Base-by-base conservation (phyloP, 768 basidiomycete species). In the Suillus clintonianus region DNA sequence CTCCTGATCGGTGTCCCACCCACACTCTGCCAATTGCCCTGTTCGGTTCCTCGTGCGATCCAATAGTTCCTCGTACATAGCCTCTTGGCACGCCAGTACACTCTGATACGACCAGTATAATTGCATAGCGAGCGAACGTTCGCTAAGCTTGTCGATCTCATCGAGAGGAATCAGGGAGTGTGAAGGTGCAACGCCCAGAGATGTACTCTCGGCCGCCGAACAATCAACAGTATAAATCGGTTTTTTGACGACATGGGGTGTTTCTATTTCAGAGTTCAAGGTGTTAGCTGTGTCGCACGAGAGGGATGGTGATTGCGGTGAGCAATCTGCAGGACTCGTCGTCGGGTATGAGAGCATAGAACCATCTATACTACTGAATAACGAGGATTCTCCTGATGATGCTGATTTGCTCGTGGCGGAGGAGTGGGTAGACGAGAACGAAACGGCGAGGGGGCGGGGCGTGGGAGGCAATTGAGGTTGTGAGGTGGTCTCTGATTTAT, bases 61-160 rank as follows among this genome's bases (percentile, higher is more conserved):
- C 66, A 83, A 83, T 56, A 91, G 79, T 61, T 89, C 88, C 65
- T 90, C 89, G 89, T 89, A 91, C 88, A 91, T 89, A 34, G 88
- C 84, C 69, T 90, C 89, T 72, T 88, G 84, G 67, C 87, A 89
- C 14, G 86, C 87, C 14, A 89, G 71, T 9, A 91, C 85, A 22
- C 76, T 73, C 67, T 86, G 83, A 64, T 84, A 89, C n/a, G 85
- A 83, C 65, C 82, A 79, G 68, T 89, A 86, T 4, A 91, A 80
- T 62, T 91, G 89, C 87, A 90, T 89, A 0, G 88, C 88, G 34
- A 89, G 79, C 2, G 87, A 86, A 50, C 86, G 82, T 60, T 88
- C 85, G 63, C 77, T 86, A 65, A 89, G 71, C 32, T 72, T 73
- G 61, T 76, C 75, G 5, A 88, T 74, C 60, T 80, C 80, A 36